phyloP scores from a whole-genome alignment of 2,329 filamentous ascomycete genomes.

The Sarocladiaceae sp. region DNA sequence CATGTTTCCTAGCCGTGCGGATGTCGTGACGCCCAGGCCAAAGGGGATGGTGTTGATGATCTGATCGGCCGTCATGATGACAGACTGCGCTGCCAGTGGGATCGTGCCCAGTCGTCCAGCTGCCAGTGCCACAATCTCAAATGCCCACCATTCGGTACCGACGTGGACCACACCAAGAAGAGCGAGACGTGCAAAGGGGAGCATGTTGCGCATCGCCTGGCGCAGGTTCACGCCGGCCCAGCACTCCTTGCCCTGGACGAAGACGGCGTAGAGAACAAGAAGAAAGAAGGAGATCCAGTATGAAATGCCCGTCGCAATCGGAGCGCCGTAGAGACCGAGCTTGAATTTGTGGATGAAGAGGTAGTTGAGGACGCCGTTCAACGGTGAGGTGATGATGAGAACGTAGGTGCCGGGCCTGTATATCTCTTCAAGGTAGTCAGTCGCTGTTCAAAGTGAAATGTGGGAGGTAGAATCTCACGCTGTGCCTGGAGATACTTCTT shows the following conservation, averaged over 20 bases:
- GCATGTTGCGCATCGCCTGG: slow-evolving; percentile 58
- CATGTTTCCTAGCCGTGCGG: slow-evolving; percentile 71
- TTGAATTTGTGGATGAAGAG: slow-evolving; percentile 67
- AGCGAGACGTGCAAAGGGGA: slow-evolving; percentile 68
- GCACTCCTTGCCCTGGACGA: slow-evolving; percentile 65
- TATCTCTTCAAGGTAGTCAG: slow-evolving; percentile 31
- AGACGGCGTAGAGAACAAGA: slow-evolving; percentile 65
- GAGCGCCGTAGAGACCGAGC: slow-evolving; percentile 70
- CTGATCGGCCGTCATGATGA: slow-evolving; percentile 87
- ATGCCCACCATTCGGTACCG: slow-evolving; percentile 91
- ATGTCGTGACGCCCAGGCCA: slow-evolving; percentile 76
- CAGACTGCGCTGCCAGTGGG: slow-evolving; percentile 73
- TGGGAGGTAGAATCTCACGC: slow-evolving; percentile 31
- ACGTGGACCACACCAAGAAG: slow-evolving; percentile 74
- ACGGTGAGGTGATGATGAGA: slow-evolving; percentile 71
- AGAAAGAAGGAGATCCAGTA: slow-evolving; percentile 82
- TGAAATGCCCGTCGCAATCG: slow-evolving; percentile 73
- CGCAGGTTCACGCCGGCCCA: slow-evolving; percentile 68
- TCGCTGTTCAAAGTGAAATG: not conserved
- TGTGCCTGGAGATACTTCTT: slow-evolving; percentile 89
- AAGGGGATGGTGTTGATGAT: slow-evolving; percentile 83
- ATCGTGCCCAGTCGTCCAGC: slow-evolving; percentile 75
- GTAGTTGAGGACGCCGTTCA: slow-evolving; percentile 76
- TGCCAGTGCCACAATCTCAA: slow-evolving; percentile 81
- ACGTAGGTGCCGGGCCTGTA: slow-evolving; percentile 80